A percentile compares a stretch with the other conserved stretches of the same genome.
These are phyloP conservation scores for Musa troglodytarum DNA, from an alignment of 176 grass and related monocot species.

Conservation along the genomic window DNA sequence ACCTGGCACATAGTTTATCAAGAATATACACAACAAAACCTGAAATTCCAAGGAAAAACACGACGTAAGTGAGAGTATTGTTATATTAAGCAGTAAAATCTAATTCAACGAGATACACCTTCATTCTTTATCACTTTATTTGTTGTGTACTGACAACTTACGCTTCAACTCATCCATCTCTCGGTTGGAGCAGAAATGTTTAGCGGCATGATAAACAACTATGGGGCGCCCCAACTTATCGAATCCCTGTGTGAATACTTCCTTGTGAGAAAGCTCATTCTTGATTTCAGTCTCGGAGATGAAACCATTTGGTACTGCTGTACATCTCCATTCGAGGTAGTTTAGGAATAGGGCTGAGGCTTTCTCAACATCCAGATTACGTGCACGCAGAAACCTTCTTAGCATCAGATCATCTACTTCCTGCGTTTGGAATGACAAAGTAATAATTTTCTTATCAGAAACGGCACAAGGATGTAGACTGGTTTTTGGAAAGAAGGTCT, in stretches of 20 bases:
- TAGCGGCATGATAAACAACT: constrained; percentile 15
- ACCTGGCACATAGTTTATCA: constrained; percentile 31
- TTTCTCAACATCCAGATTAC: constrained; percentile 21
- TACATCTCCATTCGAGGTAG: constrained; percentile 23
- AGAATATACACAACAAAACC: constrained; percentile 30
- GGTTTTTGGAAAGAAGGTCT: not conserved
- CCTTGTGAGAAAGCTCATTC: constrained; percentile 29
- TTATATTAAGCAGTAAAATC: not conserved
- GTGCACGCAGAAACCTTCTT: constrained; percentile 33
- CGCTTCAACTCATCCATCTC: constrained; percentile 26
- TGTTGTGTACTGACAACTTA: constrained; percentile 3
- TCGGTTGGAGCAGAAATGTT: constrained; percentile 20
- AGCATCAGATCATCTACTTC: constrained; percentile 22
- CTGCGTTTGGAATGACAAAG: constrained; percentile 2
- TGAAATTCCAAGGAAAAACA: constrained; percentile 8
- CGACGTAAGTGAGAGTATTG: not conserved
- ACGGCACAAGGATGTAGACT: not conserved
- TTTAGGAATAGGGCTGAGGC: constrained; percentile 20
- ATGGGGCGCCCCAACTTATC: constrained; percentile 27
- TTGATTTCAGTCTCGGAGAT: constrained; percentile 29
- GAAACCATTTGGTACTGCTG: constrained; percentile 14
- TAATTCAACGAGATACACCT: no score
- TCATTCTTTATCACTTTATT: not conserved
- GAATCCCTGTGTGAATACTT: constrained; percentile 26
- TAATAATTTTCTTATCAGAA: not conserved